phyloP scores from a whole-genome alignment of 2,329 filamentous ascomycete species.

The Aspergillus sojae region DNA sequence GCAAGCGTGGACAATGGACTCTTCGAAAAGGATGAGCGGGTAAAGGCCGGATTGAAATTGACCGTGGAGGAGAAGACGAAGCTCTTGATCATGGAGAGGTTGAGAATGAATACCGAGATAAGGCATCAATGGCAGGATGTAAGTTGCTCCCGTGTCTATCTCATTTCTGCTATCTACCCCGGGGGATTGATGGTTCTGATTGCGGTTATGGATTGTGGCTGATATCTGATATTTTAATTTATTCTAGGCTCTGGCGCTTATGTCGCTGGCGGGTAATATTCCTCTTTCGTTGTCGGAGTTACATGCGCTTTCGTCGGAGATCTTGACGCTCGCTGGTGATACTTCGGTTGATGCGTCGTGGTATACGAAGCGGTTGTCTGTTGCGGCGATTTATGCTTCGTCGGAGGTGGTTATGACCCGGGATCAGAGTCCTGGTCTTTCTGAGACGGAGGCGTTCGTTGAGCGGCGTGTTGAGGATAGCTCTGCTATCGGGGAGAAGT shows the following conservation, averaged over 20 bases:
- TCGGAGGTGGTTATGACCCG: conserved; percentile 94
- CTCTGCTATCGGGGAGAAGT: conserved; percentile 61
- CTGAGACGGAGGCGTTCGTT: conserved; percentile 78
- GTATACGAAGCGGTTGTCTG: conserved; percentile 73
- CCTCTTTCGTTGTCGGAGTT: conserved; percentile 77
- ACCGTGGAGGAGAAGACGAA: conserved; percentile 68
- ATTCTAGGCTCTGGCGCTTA: conserved; percentile 76
- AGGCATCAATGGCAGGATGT: conserved; percentile 87
- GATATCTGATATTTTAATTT: neutral
- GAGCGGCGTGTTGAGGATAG: conserved; percentile 73
- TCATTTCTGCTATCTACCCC: neutral
- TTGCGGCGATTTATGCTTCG: conserved; percentile 71
- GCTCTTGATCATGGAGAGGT: conserved; percentile 71
- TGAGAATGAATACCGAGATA: conserved; percentile 73
- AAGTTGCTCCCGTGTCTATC: conserved; percentile 34
- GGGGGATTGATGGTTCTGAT: neutral
- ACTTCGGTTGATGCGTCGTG: conserved; percentile 78
- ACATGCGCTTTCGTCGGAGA: conserved; percentile 82
- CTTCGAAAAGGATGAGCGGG: conserved; percentile 25
- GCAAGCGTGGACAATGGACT: conserved; percentile 37
- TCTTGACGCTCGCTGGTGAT: conserved; percentile 85
- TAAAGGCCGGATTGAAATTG: conserved; percentile 21
- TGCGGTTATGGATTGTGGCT: neutral
- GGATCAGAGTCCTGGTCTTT: conserved; percentile 72
- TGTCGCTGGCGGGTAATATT: conserved; percentile 81